phyloP scores from a whole-genome alignment of 306 rosid species.

The Vigna nakashimae region DNA sequence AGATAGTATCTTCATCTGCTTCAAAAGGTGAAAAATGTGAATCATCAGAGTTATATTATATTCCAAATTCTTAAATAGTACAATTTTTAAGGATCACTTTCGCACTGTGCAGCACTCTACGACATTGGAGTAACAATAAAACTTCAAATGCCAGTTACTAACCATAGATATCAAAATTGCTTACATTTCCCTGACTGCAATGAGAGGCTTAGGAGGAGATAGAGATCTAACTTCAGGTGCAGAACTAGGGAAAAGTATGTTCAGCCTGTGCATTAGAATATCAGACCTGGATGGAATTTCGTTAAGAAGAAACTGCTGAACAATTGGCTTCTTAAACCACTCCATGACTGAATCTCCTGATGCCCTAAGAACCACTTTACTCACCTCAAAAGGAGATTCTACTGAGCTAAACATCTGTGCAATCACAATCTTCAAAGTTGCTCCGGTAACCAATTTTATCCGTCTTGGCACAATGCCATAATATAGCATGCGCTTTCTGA shows the following conservation, averaged over 20 bases:
- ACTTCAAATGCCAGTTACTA: slow-evolving; percentile 28
- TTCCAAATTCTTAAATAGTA: slow-evolving; percentile 35
- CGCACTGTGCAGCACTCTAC: slow-evolving; percentile 54
- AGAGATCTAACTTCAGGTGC: slow-evolving; percentile 92
- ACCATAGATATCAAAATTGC: slow-evolving; percentile 31
- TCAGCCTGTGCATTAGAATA: slow-evolving; percentile 90
- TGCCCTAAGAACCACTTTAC: slow-evolving; percentile 94
- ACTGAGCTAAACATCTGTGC: slow-evolving; percentile 89
- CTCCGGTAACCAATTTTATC: slow-evolving; percentile 89
- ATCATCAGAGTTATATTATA: slow-evolving; percentile 16
- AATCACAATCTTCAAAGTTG: slow-evolving; percentile 83
- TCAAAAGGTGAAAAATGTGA: background rate
- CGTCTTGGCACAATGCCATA: slow-evolving; percentile 90
- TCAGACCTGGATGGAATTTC: slow-evolving; percentile 89
- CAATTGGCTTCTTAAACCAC: slow-evolving; percentile 96
- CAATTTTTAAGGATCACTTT: slow-evolving; percentile 61
- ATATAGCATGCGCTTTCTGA: slow-evolving; percentile 94
- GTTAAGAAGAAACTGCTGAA: slow-evolving; percentile 93
- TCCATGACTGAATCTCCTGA: slow-evolving; percentile 96
- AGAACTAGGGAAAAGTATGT: slow-evolving; percentile 90
- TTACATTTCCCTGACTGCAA: slow-evolving; percentile 62
- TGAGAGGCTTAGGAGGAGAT: slow-evolving; percentile 83
- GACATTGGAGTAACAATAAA: slow-evolving; percentile 26
- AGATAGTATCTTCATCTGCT: slow-evolving; percentile 3
- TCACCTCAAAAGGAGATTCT: slow-evolving; percentile 95